Evolutionary conservation across 192 early-diverging fungal species (phyloP), one percentile per base, ranked within the genome.

Genomic region (Coemansia sp.): DNA sequence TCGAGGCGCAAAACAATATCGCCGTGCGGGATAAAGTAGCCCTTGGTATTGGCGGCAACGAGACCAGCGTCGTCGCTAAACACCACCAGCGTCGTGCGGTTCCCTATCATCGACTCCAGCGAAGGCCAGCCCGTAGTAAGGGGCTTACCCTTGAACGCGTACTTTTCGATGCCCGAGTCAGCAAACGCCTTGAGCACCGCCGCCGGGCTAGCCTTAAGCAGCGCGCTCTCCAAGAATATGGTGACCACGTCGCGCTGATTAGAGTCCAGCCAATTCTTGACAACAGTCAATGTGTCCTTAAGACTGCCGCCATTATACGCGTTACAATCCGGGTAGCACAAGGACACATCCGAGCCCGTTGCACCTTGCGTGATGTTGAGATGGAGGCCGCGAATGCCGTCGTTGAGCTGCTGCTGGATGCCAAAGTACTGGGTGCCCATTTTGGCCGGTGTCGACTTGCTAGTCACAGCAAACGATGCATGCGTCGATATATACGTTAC

Each of bases 381-480:
- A 33, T 82, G 73, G 12, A 82, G 63, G n/a, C 73, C 79, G 43
- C 79, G 74, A 39, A 82, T 75, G 20, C 79, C 79, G 38, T 82
- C 74, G 34, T 75, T 45, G 3, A 82, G 74, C 50, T 82, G 79
- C 34, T 73, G 62, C 28, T 62, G 48, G 41, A 82, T 82, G 33
- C 64, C 58, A 58, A 73, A 76, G 70, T 73, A 82, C 25, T 82
- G 79, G 3, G 79, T 82, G 20, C 73, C 74, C 21, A 75, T 74
- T 21, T 43, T 42, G 8, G 66, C 47, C 7, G 73, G 69, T 16
- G 42, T 65, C 10, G 53, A 35, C 16, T 41, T 57, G 34, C 34
- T 59, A 18, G 68, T 70, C 60, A 66, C n/a, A 1, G 79, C 79
- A 47, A 73, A 75, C 41, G 79, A 82, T 13, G 79, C 79, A 13